phyloP scores from a whole-genome alignment of 768 basidiomycete genomes.

The Udeniomyces megalosporus region DNA sequence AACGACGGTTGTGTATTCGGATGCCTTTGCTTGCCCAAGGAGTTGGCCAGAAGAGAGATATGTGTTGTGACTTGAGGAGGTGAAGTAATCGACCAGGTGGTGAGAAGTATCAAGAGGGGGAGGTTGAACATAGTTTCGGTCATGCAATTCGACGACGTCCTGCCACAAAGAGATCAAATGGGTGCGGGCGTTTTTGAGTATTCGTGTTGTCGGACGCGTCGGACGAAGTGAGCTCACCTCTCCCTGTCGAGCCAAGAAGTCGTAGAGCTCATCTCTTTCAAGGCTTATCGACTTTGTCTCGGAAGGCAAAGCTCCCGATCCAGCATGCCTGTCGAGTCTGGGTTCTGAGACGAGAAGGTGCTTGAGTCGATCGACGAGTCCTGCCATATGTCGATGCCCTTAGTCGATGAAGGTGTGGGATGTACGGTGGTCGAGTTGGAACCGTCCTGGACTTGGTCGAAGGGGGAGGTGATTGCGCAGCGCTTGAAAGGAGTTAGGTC shows the following conservation, averaged over 20 bases:
- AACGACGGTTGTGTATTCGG: conserved; percentile 40
- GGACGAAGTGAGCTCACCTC: neutral
- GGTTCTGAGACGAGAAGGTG: too few relatives aligned
- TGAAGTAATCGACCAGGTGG: conserved; percentile 33
- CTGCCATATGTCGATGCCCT: too few relatives aligned
- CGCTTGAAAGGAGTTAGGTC: too few relatives aligned
- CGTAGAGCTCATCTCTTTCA: neutral
- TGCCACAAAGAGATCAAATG: neutral
- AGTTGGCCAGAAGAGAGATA: conserved; percentile 47
- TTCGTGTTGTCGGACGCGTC: neutral
- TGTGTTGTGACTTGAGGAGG: conserved; percentile 53
- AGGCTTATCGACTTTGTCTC: neutral
- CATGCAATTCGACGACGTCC: neutral
- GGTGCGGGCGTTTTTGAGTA: neutral
- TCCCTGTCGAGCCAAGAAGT: neutral
- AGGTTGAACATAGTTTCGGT: neutral
- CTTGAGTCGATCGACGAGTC: too few relatives aligned
- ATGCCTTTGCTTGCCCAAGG: conserved; percentile 40
- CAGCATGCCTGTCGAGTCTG: neutral
- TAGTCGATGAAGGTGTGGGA: too few relatives aligned
- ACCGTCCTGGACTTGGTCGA: too few relatives aligned
- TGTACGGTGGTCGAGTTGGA: too few relatives aligned
- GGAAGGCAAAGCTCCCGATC: neutral
- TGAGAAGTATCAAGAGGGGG: neutral
- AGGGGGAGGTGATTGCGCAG: too few relatives aligned